Evolutionary conservation across 1,139 yeast species (phyloP).

Genomic region (Magnusiomyces starmeri): DNA sequence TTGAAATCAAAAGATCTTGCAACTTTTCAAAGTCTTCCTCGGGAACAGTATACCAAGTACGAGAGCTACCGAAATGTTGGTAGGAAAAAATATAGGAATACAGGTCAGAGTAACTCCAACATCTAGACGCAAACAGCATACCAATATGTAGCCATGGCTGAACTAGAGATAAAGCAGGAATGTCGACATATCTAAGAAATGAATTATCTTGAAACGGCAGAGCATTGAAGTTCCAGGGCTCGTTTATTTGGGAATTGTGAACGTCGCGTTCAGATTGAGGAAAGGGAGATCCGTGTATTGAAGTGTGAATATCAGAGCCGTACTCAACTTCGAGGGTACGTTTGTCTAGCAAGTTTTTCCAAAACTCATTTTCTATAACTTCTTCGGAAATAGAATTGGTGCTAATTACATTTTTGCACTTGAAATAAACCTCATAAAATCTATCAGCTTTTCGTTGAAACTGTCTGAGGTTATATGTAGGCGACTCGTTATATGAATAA

Average conservation of each 20-base stretch:
- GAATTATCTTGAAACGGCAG: constrained; percentile 52
- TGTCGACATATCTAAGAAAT: constrained; percentile 38
- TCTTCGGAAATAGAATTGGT: constrained; percentile 19
- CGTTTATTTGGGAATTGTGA: constrained; percentile 26
- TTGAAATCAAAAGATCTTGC: constrained; percentile 16
- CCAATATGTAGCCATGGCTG: constrained; percentile 47
- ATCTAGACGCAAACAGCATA: constrained; percentile 58
- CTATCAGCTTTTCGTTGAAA: constrained; percentile 52
- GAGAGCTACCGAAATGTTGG: constrained; percentile 59
- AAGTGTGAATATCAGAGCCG: constrained; percentile 40
- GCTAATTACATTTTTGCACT: constrained; percentile 4
- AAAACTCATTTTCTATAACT: constrained; percentile 32
- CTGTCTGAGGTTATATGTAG: constrained; percentile 51
- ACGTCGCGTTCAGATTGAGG: constrained; percentile 36
- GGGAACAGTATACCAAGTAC: constrained; percentile 72
- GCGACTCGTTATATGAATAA: constrained; percentile 45
- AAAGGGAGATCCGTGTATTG: constrained; percentile 44
- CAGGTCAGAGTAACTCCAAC: constrained; percentile 71
- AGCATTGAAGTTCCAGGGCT: constrained; percentile 66
- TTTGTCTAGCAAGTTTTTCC: constrained; percentile 35
- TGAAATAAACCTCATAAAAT: constrained; percentile 39
- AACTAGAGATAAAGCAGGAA: constrained; percentile 36
- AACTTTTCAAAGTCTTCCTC: constrained; percentile 55
- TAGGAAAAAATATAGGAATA: constrained; percentile 55
- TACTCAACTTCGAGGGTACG: constrained; percentile 42